Evolutionary conservation across 164 flowering plant genomes (phyloP), one percentile per base, ranked within the genome.

Genomic region (Dillenia turbinata): DNA sequence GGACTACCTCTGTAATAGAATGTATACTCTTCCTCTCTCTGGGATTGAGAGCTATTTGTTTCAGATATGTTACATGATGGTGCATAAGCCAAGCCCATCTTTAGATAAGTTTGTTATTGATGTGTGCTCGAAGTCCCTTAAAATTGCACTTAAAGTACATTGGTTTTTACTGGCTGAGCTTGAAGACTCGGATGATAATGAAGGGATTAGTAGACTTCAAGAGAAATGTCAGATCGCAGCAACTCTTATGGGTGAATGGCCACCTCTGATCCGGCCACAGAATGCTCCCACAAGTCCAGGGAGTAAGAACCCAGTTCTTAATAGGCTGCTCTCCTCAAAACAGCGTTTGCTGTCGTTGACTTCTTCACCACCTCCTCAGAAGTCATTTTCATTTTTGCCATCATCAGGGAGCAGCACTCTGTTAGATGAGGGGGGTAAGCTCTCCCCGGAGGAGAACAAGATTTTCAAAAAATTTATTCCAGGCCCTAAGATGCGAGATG

Each of bases 61-160:
- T 60, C 99, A 95, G 67, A 82, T 95, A 54, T 92, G 97, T 62
- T 95, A 92, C 73, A 86, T 95, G 97, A 54, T 88, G 75, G 85
- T 95, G 24, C 94, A 95, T 67, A 95, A 87, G 77, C 99, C 99
- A 0, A 95, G 99, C 67, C 99, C 99, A 0, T 89, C 97, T 0
- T 61, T 95, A 69, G 99, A 95, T 75, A 95, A 92, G 79, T 95
- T 95, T 72, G 97, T 95, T n/a, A 95, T 95, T 24, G 99, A 95
- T 74, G 75, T 92, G 17, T 88, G 97, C 71, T 81, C 97, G 0
- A 86, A 85, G 73, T 89, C 97, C 10, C 80, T 95, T 11, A 66
- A 83, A 62, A 92, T 95, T 44, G 97, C 99, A 1, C 47, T 95
- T 70, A 95, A 92, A 75, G 94, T 89, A 56, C 96, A 95, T 59